Percentiles rank a stretch among this genome's conserved stretches.
Conservation (phyloP, 345 rosid genomes). For the Citrus australasica region DNA sequence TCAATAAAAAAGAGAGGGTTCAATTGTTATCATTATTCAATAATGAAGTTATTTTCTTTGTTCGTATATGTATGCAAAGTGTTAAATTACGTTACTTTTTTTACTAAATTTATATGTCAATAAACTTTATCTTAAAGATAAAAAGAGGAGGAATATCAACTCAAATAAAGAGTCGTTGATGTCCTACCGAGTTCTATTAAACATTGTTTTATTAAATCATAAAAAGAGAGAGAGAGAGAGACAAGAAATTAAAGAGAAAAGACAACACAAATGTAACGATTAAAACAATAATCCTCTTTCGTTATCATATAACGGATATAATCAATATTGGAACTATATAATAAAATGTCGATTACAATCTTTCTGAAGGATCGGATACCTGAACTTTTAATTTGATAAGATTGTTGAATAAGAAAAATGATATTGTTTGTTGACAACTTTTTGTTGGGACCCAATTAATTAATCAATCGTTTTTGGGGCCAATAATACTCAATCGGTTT, state of each 20-base stretch:
- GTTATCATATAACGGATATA: neutral
- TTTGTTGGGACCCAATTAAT: neutral
- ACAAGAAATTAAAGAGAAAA: neutral
- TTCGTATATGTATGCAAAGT: too few relatives aligned
- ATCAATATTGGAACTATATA: neutral
- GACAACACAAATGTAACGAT: neutral
- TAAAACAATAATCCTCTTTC: neutral
- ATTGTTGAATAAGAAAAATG: neutral
- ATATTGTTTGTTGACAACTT: neutral
- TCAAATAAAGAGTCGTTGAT: too few relatives aligned
- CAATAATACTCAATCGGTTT: neutral
- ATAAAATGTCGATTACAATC: neutral
- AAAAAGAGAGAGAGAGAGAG: too few relatives aligned
- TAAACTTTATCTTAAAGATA: too few relatives aligned
- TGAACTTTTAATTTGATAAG: neutral
- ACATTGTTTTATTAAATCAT: too few relatives aligned
- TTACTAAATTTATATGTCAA: too few relatives aligned
- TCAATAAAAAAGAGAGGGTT: too few relatives aligned
- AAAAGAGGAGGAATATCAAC: too few relatives aligned
- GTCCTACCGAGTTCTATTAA: too few relatives aligned
- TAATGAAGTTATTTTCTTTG: too few relatives aligned
- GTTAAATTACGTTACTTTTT: too few relatives aligned
- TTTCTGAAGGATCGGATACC: neutral
- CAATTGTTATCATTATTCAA: too few relatives aligned
- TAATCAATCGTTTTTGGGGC: neutral